phyloP scores from a whole-genome alignment of 208 protist species.

The Naegleria fowleri region DNA sequence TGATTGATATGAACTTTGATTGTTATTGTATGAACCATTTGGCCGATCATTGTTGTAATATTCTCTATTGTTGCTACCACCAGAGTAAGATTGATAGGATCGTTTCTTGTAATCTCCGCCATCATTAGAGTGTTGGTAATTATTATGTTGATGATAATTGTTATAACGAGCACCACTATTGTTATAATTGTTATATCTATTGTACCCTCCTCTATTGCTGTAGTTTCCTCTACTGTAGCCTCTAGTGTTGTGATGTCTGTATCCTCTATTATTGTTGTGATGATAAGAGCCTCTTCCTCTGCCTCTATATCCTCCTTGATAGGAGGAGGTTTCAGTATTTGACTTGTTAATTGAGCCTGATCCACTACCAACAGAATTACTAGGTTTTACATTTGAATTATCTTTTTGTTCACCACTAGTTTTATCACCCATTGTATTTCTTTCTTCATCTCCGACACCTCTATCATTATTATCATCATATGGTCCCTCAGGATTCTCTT shows the following conservation, averaged over 20 bases:
- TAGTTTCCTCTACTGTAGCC: not conserved
- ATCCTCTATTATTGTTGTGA: not conserved
- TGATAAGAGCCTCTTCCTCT: not conserved
- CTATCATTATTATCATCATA: too few species aligned
- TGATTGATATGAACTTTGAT: not conserved
- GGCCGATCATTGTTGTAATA: not conserved
- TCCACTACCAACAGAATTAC: too few species aligned
- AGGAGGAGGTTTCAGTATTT: too few species aligned
- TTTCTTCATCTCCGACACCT: too few species aligned
- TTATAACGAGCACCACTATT: not conserved
- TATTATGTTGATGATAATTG: not conserved
- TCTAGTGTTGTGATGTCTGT: not conserved
- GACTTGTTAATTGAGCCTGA: too few species aligned
- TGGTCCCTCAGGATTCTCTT: too few species aligned
- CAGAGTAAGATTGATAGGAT: not conserved
- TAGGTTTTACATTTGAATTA: too few species aligned
- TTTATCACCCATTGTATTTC: too few species aligned
- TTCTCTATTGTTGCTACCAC: not conserved
- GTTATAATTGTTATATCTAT: not conserved
- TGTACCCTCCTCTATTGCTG: not conserved
- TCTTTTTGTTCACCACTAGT: too few species aligned
- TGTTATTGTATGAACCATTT: not conserved
- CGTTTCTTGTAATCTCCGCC: not conserved
- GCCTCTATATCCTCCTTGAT: too few species aligned
- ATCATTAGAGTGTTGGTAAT: not conserved